phyloP scores from a whole-genome alignment of 225 moss, liverwort and hornwort genomes.

The Pseudoscleropodium purum region DNA sequence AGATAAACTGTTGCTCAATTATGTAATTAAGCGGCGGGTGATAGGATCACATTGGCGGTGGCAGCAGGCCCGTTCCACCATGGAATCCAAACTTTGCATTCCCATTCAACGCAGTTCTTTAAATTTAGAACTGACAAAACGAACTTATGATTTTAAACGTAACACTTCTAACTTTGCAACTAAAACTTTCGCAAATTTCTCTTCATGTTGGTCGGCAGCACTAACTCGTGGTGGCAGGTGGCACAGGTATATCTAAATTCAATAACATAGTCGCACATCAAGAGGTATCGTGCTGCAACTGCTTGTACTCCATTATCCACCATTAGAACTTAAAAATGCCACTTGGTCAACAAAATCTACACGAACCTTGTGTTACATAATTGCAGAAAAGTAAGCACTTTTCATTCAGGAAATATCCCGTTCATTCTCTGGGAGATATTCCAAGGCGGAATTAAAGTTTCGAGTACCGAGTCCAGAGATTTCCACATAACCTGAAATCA shows the following conservation, averaged over 20 bases:
- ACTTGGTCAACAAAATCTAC: not conserved
- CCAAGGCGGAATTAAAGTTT: not conserved
- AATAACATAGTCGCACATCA: not conserved
- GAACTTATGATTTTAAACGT: not conserved
- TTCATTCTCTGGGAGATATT: not conserved
- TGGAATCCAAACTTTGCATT: not conserved
- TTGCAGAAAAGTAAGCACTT: not conserved
- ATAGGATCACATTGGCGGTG: not conserved
- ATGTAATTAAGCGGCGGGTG: not conserved
- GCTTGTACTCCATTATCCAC: not conserved
- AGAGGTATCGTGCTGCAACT: not conserved
- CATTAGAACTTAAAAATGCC: not conserved
- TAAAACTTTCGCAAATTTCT: not conserved
- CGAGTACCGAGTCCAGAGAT: not conserved
- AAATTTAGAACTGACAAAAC: not conserved
- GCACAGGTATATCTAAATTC: not conserved
- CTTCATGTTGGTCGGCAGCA: not conserved
- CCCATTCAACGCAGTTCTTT: not conserved
- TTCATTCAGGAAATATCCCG: not conserved
- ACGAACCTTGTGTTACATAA: not conserved
- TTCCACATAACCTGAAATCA: not conserved
- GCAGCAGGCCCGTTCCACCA: not conserved
- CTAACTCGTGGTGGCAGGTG: not conserved
- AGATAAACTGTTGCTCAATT: not conserved
- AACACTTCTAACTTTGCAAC: not conserved